Evolutionary conservation across 2,329 filamentous ascomycete genomes (phyloP), one percentile per base, ranked within the genome.

Genomic region (Davidsoniella virescens): DNA sequence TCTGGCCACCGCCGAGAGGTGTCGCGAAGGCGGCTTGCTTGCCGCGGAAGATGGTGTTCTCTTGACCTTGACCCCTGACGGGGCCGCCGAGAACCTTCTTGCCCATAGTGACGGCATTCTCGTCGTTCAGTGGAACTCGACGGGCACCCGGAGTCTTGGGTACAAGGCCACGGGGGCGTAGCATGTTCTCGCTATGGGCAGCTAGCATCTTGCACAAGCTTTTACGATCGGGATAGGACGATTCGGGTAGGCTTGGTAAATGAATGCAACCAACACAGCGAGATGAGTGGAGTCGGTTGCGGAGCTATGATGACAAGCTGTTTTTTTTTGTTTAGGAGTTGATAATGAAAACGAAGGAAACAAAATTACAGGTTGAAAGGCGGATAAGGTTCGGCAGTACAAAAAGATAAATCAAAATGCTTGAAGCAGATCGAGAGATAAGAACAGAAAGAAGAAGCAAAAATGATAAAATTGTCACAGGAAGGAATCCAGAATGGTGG

Each of bases 71-170:
- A 43, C 38, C 37, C 33, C 47, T 36, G 10, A 47, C 18, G 9
- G 50, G 41, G 26, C 47, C 47, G 26, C 51, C 51, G 26, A 53
- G 47, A 17, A 33, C 40, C 47, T 50, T 50, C 39, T 50, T 53
- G 42, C 51, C 47, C 43, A 53, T 49, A 20, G 47, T 46, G 23
- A 52, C 51, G 2, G 74, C 77, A 65, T 95, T 95, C 65, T 95
- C 90, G 59, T 95, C 86, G 57, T 93, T 85, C 54, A 85, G 71
- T 12, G 29, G 29, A 6, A 80, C 81, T 56, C 73, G 80, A 60
- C 79, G 78, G 52, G 76, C 73, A 51, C 79, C 83, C 0, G 87
- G 87, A 25, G 87, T 94, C 67, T 90, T 94, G 50, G 84, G 78
- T 53, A 80, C 65, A 52, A 69, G 53, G 17, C 52, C 49, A 16